Base-by-base conservation (phyloP, 768 basidiomycete species). In the Trametes cingulata region DNA sequence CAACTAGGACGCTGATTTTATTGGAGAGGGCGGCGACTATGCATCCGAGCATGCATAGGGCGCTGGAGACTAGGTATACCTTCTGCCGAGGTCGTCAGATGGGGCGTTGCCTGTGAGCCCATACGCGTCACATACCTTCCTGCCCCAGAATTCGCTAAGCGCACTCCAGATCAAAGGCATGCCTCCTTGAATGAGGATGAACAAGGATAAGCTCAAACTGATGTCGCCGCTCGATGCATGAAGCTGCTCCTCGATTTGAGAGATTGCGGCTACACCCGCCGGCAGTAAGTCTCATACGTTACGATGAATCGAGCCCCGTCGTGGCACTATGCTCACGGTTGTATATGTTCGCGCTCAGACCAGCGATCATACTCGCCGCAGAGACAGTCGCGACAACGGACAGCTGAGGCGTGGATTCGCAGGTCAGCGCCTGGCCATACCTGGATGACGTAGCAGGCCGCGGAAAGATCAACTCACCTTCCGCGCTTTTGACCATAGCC, bases 111-210 rank as follows among this genome's bases (percentile, higher is more conserved):
- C 35, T 40, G 40, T 13, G 2, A 24, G 33, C 7, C 22, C 4
- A 39, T 6, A 27, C 10, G 8, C n/a, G 55, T 8, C 27, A 69
- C 78, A 20, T 62, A 85, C 85, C 77, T 85, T 91, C 53, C 91
- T 77, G 8, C 91, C 91, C 67, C 84, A 85, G 33, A 93, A 81
- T 72, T 93, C 91, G 56, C 86, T 87, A 24, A 87, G 73, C 0
- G 84, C 80, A 54, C 79, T 82, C 90, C 91, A 91, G 3, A 87
- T 36, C 12, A 90, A 66, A 0, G 91, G 91, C 53, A 85, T 72
- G 12, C 75, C 70, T 2, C 91, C 91, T 70, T 93, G 91, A 12
- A 90, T 66, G 2, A 86, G 73, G 58, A 91, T 88, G 71, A 90
- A 93, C n/a, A 87, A 61, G 0, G 89, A 86, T 14, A 92, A 74